Evolutionary conservation across 2,329 filamentous ascomycete genomes (phyloP).

Genomic region (Daldinia sp.): DNA sequence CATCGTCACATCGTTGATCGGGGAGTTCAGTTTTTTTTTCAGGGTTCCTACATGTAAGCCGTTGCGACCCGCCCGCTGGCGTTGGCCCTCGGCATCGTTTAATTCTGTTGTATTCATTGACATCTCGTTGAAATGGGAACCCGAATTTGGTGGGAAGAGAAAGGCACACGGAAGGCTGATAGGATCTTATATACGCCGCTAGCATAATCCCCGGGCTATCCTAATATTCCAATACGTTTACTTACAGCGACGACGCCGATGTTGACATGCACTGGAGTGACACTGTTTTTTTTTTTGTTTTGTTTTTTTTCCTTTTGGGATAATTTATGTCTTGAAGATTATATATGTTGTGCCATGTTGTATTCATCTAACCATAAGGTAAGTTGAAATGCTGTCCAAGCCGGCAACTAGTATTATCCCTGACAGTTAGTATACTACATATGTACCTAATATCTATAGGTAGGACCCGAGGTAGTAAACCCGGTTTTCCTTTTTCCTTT

Average conservation of each 20-base stretch:
- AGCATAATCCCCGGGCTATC: conserved; percentile 27
- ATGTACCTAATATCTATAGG: no score
- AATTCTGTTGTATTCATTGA: conserved; percentile 34
- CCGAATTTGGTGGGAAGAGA: conserved; percentile 8
- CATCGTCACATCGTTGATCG: conserved; percentile 39
- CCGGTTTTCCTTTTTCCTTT: not conserved
- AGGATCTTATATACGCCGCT: conserved; percentile 22
- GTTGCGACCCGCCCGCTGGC: not conserved
- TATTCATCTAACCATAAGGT: no score
- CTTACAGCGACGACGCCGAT: not conserved
- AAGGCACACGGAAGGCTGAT: conserved; percentile 1
- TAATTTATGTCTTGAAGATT: not conserved
- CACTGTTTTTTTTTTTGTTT: not conserved
- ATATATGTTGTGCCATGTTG: not conserved
- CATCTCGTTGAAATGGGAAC: conserved; percentile 27
- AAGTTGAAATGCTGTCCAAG: not conserved
- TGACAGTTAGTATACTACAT: no score
- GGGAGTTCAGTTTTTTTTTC: conserved; percentile 41
- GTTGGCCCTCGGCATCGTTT: conserved; percentile 26
- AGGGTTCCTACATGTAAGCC: conserved; percentile 44
- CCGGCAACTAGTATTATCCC: not conserved
- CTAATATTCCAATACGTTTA: conserved; percentile 28
- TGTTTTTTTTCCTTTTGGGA: not conserved
- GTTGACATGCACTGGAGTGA: no score
- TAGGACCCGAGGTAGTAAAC: not conserved